These are phyloP conservation scores for Halophytophthora polymorphica DNA, from an alignment of 352 stramenopile genomes.

Conservation along the genomic window DNA sequence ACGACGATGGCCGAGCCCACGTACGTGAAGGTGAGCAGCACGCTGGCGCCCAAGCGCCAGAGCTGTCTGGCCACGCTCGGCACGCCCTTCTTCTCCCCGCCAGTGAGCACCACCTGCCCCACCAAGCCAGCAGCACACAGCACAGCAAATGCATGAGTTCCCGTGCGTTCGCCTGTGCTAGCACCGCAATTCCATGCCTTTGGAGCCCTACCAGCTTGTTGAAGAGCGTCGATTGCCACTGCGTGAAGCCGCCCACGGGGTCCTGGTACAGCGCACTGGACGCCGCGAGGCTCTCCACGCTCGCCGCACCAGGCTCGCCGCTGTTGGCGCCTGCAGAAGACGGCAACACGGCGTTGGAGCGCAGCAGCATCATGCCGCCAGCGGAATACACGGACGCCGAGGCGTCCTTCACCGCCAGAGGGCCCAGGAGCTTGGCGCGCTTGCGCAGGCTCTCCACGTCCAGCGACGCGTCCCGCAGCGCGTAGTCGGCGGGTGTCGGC, in stretches of 20 bases:
- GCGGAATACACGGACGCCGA: constrained; percentile 17
- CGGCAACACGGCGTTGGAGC: constrained; percentile 2
- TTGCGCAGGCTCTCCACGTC: constrained; percentile 24
- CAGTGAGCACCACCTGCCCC: constrained; percentile 62
- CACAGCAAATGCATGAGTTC: constrained; percentile 1
- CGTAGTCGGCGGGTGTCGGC: constrained; percentile 17
- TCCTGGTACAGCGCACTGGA: constrained; percentile 25
- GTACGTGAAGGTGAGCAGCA: constrained; percentile 66
- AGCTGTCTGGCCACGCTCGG: constrained; percentile 51
- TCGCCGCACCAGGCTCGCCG: no score
- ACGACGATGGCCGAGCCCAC: no score
- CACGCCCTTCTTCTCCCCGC: constrained; percentile 47
- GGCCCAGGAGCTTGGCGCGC: constrained; percentile 14
- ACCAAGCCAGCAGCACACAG: constrained; percentile 1
- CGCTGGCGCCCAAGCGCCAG: constrained; percentile 63
- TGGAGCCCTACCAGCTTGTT: constrained; percentile 54
- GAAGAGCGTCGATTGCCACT: constrained; percentile 38
- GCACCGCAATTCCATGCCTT: no score
- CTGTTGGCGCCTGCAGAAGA: no score
- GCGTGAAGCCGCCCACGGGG: constrained; percentile 9
- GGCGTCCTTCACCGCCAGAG: constrained; percentile 7
- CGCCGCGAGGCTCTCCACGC: constrained; percentile 1
- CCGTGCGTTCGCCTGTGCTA: no score
- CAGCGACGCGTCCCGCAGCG: constrained; percentile 7
- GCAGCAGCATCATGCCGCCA: constrained; percentile 14